Base-by-base conservation (phyloP, 495 filamentous ascomycete species). In the Neurospora cerealis region DNA sequence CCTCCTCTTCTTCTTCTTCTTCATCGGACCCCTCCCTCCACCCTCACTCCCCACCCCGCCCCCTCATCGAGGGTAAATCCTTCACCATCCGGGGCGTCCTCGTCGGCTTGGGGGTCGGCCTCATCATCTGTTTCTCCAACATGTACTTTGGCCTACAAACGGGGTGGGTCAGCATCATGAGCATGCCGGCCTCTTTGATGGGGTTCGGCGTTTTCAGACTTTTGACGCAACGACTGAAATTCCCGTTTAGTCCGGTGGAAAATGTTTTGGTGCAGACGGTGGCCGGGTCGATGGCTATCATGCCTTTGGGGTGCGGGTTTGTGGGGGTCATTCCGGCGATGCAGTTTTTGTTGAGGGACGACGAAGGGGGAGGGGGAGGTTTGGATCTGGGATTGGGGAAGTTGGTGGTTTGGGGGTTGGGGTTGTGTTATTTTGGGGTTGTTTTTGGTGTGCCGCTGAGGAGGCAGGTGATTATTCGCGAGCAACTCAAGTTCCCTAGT, bases 121-220 rank as follows among this genome's bases (percentile, higher is more conserved):
- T 94, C 3, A 84, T 98, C 54, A 97, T 97, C 74, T 94, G 92
- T 75, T 97, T 97, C 83, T 95, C 92, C 36, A 98, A 98, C 81
- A 97, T 93, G 86, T 99, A 98, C 80, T 99, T 98, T 78, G 96
- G 96, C 15, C 86, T 99, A 36, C 96, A 99, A 81, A 98, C 95
- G 4, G 96, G 96, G 77, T 99, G 96, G 95, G 85, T 90, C 17
- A 84, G 81, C 72, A 85, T 82, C 77, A 86, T 88, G 87, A 85
- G 83, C 17, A 98, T 99, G 96, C 96, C 96, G 0, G 91, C 95
- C 1, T 93, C 93, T 11, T 83, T 99, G 73, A 92, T 99, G 73
- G 96, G 96, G n/a, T 98, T 98, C 78, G 96, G 94, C 8, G 91
- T 97, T 77, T 99, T 99, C 86, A 93, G 94, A 78, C 87, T 90